These are phyloP conservation scores for Psilocybe sp. DNA, from an alignment of 768 basidiomycete species.

Conservation along the genomic window DNA sequence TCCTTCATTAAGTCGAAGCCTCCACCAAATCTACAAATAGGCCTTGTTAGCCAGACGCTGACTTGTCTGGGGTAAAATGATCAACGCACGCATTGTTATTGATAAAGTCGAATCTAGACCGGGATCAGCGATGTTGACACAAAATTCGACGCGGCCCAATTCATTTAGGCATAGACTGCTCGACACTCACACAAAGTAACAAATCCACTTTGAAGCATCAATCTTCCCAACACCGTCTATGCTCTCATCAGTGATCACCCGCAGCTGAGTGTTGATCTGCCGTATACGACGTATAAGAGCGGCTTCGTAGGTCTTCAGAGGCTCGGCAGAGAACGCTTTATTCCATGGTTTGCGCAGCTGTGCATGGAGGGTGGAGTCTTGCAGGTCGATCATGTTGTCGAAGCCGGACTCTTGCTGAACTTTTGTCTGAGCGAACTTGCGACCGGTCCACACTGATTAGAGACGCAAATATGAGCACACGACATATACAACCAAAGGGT, in stretches of 20 bases:
- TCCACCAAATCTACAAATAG: conserved; percentile 24
- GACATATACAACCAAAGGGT: too few species aligned
- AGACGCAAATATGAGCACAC: too few species aligned
- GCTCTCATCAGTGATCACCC: conserved; percentile 7
- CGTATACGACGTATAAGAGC: conserved; percentile 15
- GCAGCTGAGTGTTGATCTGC: conserved; percentile 10
- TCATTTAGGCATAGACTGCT: neutral
- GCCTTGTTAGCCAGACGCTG: neutral
- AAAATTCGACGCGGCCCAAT: neutral
- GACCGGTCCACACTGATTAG: too few species aligned
- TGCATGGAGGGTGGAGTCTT: too few species aligned
- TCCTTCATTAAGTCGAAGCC: conserved; percentile 24
- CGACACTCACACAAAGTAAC: too few species aligned
- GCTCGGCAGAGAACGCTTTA: too few species aligned
- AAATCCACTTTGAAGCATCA: conserved; percentile 29
- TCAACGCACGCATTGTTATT: conserved; percentile 33
- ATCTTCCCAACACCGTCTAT: conserved; percentile 14
- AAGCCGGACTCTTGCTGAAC: too few species aligned
- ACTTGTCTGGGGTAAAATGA: neutral
- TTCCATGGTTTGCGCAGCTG: too few species aligned
- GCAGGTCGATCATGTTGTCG: too few species aligned
- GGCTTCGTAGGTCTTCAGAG: conserved; percentile 23
- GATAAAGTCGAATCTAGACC: conserved; percentile 33
- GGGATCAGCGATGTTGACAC: neutral
- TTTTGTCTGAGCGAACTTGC: too few species aligned